Evolutionary conservation across 2,329 filamentous ascomycete genomes (phyloP).

Genomic region (Claviceps sp.): DNA sequence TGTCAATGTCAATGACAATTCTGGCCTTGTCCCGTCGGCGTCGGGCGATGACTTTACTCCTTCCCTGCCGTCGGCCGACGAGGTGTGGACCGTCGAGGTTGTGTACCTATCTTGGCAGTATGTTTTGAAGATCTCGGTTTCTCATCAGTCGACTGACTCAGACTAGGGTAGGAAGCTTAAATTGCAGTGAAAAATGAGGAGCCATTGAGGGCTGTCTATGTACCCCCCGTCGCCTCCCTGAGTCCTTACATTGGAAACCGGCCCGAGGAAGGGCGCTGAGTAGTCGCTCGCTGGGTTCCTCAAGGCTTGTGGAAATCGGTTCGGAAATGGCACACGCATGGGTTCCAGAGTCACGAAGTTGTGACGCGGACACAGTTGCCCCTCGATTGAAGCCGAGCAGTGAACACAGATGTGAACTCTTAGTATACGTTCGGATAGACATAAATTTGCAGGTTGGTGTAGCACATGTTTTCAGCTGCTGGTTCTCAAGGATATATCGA

Average conservation of each 20-base stretch:
- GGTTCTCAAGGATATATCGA: too few species aligned
- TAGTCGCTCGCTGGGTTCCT: neutral
- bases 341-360: slow-evolving; percentile 13
- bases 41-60: slow-evolving; percentile 10
- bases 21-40: slow-evolving; percentile 17
- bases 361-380: too few species aligned
- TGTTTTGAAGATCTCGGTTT: slow-evolving; percentile 1
- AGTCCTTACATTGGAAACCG: slow-evolving; percentile 15
- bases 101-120: too few species aligned
- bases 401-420: too few species aligned
- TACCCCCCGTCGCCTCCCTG: too few species aligned
- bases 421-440: too few species aligned
- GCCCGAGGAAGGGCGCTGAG: slow-evolving; percentile 11
- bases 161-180: neutral
- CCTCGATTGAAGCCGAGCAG: too few species aligned
- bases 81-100: slow-evolving; percentile 6
- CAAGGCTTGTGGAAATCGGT: too few species aligned
- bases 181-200: slow-evolving; percentile 7
- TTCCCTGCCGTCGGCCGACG: slow-evolving; percentile 16
- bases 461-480: too few species aligned
- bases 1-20: slow-evolving; percentile 22
- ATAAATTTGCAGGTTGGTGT: too few species aligned
- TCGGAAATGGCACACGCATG: too few species aligned
- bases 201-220: neutral
- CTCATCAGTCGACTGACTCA: neutral